Evolutionary conservation across 2,329 filamentous ascomycete genomes (phyloP).

Genomic region (Microthyrium microscopicum): DNA sequence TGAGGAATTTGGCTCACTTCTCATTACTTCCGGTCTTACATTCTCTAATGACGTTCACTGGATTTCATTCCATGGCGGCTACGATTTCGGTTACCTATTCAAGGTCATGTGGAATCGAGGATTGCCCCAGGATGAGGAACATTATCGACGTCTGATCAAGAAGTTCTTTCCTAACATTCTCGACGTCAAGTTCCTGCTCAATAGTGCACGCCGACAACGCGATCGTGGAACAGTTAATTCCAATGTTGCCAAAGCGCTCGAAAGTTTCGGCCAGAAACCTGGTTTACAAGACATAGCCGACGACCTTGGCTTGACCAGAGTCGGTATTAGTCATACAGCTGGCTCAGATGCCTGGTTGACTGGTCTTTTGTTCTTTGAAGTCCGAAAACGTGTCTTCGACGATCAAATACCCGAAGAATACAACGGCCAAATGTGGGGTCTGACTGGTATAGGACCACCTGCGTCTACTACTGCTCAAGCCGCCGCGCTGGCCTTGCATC

Average conservation of each 20-base stretch:
- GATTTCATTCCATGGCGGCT: slow-evolving; percentile 95
- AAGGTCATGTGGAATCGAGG: slow-evolving; percentile 76
- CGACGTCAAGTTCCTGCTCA: slow-evolving; percentile 96
- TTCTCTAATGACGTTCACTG: slow-evolving; percentile 79
- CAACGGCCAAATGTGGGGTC: slow-evolving; percentile 85
- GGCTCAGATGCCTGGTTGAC: slow-evolving; percentile 89
- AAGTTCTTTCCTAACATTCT: slow-evolving; percentile 88
- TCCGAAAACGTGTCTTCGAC: slow-evolving; percentile 76
- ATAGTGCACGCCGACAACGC: slow-evolving; percentile 56
- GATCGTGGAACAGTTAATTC: slow-evolving; percentile 4
- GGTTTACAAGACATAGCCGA: slow-evolving; percentile 89
- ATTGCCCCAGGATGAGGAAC: slow-evolving; percentile 73
- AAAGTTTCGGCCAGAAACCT: slow-evolving; percentile 76
- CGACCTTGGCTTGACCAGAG: slow-evolving; percentile 73
- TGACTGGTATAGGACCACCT: slow-evolving; percentile 34
- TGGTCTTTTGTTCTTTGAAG: slow-evolving; percentile 86
- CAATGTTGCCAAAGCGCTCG: slow-evolving; percentile 52
- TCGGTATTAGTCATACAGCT: slow-evolving; percentile 79
- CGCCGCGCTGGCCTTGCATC: slow-evolving; percentile 8
- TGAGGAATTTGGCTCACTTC: slow-evolving; percentile 68
- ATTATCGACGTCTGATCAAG: slow-evolving; percentile 78
- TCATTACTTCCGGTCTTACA: slow-evolving; percentile 84
- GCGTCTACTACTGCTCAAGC: slow-evolving; percentile 7
- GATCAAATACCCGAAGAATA: slow-evolving; percentile 61
- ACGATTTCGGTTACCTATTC: slow-evolving; percentile 94